These are phyloP conservation scores for Suillus spraguei DNA, from an alignment of 768 basidiomycete genomes.

Conservation along the genomic window DNA sequence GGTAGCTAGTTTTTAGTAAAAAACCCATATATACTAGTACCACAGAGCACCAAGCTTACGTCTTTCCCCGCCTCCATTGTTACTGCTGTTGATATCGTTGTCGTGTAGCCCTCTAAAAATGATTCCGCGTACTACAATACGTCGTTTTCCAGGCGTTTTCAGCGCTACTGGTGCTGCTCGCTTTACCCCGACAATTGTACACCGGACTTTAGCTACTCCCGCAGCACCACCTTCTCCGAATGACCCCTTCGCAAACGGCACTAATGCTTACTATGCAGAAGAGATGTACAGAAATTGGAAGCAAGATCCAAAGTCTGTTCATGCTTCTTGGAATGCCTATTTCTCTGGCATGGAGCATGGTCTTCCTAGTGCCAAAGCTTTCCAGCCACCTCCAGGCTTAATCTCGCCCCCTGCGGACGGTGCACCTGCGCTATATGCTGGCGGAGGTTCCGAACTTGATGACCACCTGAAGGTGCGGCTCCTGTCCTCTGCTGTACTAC, in stretches of 20 bases:
- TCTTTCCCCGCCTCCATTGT: background rate
- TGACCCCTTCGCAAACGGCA: slow-evolving; percentile 90
- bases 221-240: slow-evolving; percentile 70
- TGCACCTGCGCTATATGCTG: slow-evolving; percentile 70
- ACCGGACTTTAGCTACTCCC: slow-evolving; percentile 49
- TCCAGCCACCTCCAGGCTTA: slow-evolving; percentile 78
- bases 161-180: slow-evolving; percentile 24
- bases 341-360: slow-evolving; percentile 94
- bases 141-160: slow-evolving; percentile 35
- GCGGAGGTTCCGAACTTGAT: slow-evolving; percentile 77
- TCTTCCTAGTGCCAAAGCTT: slow-evolving; percentile 75
- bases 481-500: slow-evolving; percentile 4
- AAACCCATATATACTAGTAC: background rate
- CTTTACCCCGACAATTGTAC: slow-evolving; percentile 20
- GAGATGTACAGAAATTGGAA: slow-evolving; percentile 96
- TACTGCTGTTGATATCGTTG: background rate
- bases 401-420: slow-evolving; percentile 77
- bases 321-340: slow-evolving; percentile 93
- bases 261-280: slow-evolving; percentile 93
- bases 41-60: slow-evolving; percentile 2
- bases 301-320: slow-evolving; percentile 90
- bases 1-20: background rate
- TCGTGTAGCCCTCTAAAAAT: slow-evolving; percentile 23
- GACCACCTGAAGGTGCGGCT: slow-evolving; percentile 87
- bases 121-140: slow-evolving; percentile 40